phyloP scores from a whole-genome alignment of 352 stramenopile species.

The Globisporangium perplexum region DNA sequence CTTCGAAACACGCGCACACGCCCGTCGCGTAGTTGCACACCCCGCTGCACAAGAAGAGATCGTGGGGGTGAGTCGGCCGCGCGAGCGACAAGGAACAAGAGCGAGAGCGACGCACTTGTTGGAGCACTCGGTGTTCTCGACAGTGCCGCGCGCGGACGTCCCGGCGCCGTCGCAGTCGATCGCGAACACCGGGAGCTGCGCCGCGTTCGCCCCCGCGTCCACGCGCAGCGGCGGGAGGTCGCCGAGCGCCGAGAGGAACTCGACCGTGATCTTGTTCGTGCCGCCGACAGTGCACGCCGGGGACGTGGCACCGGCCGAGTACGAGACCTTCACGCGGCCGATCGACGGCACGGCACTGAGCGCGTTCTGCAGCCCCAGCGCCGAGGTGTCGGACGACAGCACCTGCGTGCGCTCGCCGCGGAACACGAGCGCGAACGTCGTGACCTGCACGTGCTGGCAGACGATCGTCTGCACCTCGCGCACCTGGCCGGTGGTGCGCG shows the following conservation, averaged over 20 bases:
- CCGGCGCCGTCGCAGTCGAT: conserved; percentile 52
- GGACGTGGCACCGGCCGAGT: conserved; percentile 25
- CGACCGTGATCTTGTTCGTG: conserved; percentile 54
- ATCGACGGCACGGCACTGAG: conserved; percentile 38
- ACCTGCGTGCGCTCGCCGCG: conserved; percentile 32
- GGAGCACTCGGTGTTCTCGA: conserved; percentile 66
- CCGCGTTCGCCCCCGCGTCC: conserved; percentile 18
- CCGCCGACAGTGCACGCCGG: conserved; percentile 41
- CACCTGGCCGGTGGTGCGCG: conserved; percentile 49
- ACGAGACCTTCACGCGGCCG: conserved; percentile 38
- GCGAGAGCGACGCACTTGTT: conserved; percentile 44
- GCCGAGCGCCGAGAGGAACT: conserved; percentile 50
- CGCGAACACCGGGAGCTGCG: conserved; percentile 37
- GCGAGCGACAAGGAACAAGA: conserved; percentile 1
- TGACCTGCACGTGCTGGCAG: conserved; percentile 34
- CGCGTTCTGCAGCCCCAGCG: conserved; percentile 28
- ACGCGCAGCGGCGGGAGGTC: conserved; percentile 48
- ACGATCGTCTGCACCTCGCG: conserved; percentile 59
- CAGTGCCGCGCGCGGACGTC: conserved; percentile 47
- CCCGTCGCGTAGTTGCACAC: conserved; percentile 54
- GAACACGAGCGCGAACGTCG: conserved; percentile 62
- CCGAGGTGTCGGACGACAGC: conserved; percentile 34
- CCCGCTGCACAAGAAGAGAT: conserved; percentile 21
- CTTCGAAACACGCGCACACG: conserved; percentile 57
- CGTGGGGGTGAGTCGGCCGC: not conserved